A percentile compares a stretch with the other conserved stretches of the same genome.
phyloP scores from a whole-genome alignment of 1,284 basidiomycete genomes.

The Leccinum variabile region DNA sequence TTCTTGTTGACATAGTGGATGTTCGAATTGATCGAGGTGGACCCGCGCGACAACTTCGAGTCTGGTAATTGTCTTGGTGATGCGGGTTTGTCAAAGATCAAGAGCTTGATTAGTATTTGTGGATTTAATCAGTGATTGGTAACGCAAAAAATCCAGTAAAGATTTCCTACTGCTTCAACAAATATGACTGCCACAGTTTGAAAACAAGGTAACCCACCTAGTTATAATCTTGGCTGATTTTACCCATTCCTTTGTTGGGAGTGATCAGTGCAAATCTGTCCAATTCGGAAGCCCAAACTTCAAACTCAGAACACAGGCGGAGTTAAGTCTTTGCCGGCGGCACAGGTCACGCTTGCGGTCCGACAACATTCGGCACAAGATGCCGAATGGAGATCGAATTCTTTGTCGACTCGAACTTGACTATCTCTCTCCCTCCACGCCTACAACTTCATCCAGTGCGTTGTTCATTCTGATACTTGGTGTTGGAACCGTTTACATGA shows the following conservation, averaged over 20 bases:
- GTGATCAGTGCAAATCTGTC: too few species aligned
- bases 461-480: not conserved
- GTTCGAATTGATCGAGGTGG: not conserved
- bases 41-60: not conserved
- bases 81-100: not conserved
- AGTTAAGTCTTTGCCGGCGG: too few species aligned
- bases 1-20: not conserved
- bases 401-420: not conserved
- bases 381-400: not conserved
- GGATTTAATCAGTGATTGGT: not conserved
- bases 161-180: not conserved
- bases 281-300: not conserved
- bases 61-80: not conserved
- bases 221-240: not conserved
- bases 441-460: not conserved
- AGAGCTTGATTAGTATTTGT: not conserved
- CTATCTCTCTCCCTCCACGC: too few species aligned
- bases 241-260: not conserved
- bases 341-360: too few species aligned
- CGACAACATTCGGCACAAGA: not conserved
- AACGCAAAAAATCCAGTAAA: not conserved
- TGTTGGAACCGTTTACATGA: not conserved
- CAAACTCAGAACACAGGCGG: too few species aligned
- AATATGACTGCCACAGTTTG: not conserved
- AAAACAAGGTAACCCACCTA: not conserved